phyloP scores from a whole-genome alignment of 2,329 filamentous ascomycete species.

The Xenoacremonium recifei region DNA sequence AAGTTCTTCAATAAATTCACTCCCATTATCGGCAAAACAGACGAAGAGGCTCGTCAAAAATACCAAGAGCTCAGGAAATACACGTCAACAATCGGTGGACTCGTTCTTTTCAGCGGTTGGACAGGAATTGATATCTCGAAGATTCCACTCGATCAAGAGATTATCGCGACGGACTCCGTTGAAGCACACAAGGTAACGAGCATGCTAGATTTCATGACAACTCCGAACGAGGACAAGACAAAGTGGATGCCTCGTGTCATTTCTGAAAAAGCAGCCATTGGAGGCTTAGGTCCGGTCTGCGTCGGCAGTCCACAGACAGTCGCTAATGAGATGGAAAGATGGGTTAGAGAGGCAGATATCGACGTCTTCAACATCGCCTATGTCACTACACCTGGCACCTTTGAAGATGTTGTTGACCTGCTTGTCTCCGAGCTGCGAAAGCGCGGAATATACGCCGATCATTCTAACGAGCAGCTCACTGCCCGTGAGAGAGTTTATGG shows the following conservation, averaged over 20 bases:
- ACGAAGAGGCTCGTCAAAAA: slow-evolving; percentile 53
- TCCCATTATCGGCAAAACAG: slow-evolving; percentile 47
- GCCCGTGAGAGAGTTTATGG: slow-evolving; percentile 63
- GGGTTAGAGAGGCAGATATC: slow-evolving; percentile 42
- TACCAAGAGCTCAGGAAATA: slow-evolving; percentile 50
- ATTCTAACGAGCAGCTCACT: slow-evolving; percentile 37
- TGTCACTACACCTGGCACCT: slow-evolving; percentile 39
- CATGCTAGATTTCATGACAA: slow-evolving; percentile 47
- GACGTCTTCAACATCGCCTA: slow-evolving; percentile 43
- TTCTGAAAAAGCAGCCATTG: slow-evolving; percentile 40
- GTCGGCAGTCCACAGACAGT: slow-evolving; percentile 40
- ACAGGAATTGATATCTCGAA: slow-evolving; percentile 59
- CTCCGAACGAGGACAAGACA: slow-evolving; percentile 41
- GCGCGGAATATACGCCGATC: slow-evolving; percentile 26
- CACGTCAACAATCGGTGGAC: slow-evolving; percentile 50
- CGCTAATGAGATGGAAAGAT: slow-evolving; percentile 44
- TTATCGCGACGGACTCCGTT: slow-evolving; percentile 52
- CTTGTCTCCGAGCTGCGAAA: slow-evolving; percentile 28
- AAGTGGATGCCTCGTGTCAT: slow-evolving; percentile 46
- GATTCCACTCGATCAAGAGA: slow-evolving; percentile 56
- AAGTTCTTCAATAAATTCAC: slow-evolving; percentile 55
- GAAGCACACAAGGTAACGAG: slow-evolving; percentile 52
- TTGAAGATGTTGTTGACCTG: slow-evolving; percentile 32
- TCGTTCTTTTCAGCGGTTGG: slow-evolving; percentile 57
- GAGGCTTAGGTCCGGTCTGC: slow-evolving; percentile 34